Conservation (phyloP, 768 basidiomycete species). For the Russula foetens region DNA sequence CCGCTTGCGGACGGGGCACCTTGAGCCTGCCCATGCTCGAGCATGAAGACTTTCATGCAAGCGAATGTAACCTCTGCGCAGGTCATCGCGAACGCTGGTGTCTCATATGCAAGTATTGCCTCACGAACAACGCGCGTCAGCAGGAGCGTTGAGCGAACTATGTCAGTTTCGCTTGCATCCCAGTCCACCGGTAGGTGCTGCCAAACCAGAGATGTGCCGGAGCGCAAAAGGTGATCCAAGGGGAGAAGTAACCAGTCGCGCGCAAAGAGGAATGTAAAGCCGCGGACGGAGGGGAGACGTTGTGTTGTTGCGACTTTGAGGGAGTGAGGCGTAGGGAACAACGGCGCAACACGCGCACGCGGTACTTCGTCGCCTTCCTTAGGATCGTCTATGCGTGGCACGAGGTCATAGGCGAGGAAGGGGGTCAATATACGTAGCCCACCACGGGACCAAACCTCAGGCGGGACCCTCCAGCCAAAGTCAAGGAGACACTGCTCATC, state of each 20-base stretch:
- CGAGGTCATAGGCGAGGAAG: slow-evolving; percentile 46
- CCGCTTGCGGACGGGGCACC: slow-evolving; percentile 25
- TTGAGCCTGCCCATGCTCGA: slow-evolving; percentile 69
- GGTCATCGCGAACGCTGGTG: slow-evolving; percentile 35
- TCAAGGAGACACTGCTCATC: slow-evolving; percentile 35
- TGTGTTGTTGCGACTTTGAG: slow-evolving; percentile 52
- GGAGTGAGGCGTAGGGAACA: slow-evolving; percentile 42
- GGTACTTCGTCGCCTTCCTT: neutral
- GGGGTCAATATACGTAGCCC: slow-evolving; percentile 47
- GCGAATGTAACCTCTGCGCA: slow-evolving; percentile 58
- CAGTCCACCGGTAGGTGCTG: slow-evolving; percentile 56
- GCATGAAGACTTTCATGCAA: slow-evolving; percentile 94
- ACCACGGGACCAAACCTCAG: slow-evolving; percentile 41
- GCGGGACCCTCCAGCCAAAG: slow-evolving; percentile 32
- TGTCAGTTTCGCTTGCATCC: slow-evolving; percentile 73
- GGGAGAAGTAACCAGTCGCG: slow-evolving; percentile 65
- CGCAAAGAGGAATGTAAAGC: slow-evolving; percentile 38
- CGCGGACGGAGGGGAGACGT: slow-evolving; percentile 28
- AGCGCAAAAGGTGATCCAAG: slow-evolving; percentile 72
- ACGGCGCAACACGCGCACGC: slow-evolving; percentile 40
- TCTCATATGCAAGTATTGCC: slow-evolving; percentile 35
- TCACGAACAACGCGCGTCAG: slow-evolving; percentile 46
- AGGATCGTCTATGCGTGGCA: slow-evolving; percentile 27
- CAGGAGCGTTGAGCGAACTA: slow-evolving; percentile 61
- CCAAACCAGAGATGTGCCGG: slow-evolving; percentile 66